Conservation (phyloP, 2,329 filamentous ascomycete genomes). For the Ceratocystis eucalypticola region DNA sequence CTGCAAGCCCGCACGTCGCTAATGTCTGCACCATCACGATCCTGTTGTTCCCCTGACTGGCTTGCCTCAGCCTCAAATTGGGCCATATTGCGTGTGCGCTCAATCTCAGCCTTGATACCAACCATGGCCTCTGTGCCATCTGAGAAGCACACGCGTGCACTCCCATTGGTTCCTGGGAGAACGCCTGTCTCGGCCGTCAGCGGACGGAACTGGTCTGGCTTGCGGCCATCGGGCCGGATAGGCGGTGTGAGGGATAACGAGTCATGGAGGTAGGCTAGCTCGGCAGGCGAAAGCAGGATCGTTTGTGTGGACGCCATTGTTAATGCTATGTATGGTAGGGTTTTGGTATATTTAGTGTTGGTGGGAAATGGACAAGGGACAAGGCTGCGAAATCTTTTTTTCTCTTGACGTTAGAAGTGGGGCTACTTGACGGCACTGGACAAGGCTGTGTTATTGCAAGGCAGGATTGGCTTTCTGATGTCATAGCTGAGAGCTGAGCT, state of each 20-base stretch:
- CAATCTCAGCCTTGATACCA: slow-evolving; percentile 88
- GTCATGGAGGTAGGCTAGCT: slow-evolving; percentile 87
- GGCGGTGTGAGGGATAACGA: slow-evolving; percentile 71
- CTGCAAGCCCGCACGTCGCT: slow-evolving; percentile 30
- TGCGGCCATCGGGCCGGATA: slow-evolving; percentile 76
- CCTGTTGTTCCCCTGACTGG: slow-evolving; percentile 24
- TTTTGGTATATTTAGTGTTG: not conserved
- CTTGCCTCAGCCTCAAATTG: slow-evolving; percentile 24
- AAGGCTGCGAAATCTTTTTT: slow-evolving; percentile 16
- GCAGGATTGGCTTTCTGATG: not conserved
- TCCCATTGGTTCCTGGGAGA: slow-evolving; percentile 79
- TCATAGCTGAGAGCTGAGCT: slow-evolving; percentile 5
- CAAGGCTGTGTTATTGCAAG: slow-evolving; percentile 12
- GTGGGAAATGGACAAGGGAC: not conserved
- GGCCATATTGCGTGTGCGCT: slow-evolving; percentile 42
- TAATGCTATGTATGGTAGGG: not conserved
- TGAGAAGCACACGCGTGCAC: slow-evolving; percentile 82
- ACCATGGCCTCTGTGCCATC: slow-evolving; percentile 95
- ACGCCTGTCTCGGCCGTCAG: slow-evolving; percentile 82
- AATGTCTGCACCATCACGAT: slow-evolving; percentile 30
- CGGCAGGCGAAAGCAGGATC: slow-evolving; percentile 78
- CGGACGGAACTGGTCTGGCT: slow-evolving; percentile 75
- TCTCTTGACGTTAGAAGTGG: slow-evolving; percentile 14
- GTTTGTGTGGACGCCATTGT: slow-evolving; percentile 49
- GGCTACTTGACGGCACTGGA: not conserved